Conservation (phyloP, 495 filamentous ascomycete species). For the Hyaloscypha variabilis region DNA sequence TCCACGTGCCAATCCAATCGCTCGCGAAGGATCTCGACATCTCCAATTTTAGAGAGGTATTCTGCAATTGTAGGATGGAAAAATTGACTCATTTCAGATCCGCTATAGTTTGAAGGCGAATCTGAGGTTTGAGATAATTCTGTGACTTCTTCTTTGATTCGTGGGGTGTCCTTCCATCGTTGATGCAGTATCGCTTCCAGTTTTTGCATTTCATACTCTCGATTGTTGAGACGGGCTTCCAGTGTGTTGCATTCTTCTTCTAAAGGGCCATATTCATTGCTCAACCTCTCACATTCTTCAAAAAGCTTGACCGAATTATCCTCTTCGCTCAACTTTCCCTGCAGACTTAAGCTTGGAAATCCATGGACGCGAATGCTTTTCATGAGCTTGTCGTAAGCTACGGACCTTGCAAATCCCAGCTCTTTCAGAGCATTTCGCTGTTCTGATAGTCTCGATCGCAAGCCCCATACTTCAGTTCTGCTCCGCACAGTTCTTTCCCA, state of each 20-base stretch:
- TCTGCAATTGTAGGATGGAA: conserved; percentile 6
- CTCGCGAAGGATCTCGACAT: conserved; percentile 16
- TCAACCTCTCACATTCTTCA: conserved; percentile 1
- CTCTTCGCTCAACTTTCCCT: not conserved
- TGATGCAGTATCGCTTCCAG: conserved; percentile 10
- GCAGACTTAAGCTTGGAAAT: not conserved
- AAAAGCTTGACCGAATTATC: not conserved
- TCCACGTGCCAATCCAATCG: conserved; percentile 5
- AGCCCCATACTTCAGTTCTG: conserved; percentile 7
- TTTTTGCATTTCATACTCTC: conserved; percentile 13
- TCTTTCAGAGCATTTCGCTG: conserved; percentile 8
- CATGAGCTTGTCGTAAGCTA: conserved; percentile 4
- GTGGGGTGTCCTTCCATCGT: not conserved
- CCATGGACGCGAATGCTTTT: not conserved
- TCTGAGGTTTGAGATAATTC: not conserved
- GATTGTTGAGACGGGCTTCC: conserved; percentile 6
- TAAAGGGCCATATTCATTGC: conserved; percentile 13
- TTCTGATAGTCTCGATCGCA: conserved; percentile 1
- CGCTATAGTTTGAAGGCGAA: not conserved
- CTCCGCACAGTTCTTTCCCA: not conserved
- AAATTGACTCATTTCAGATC: not conserved
- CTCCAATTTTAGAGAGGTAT: conserved; percentile 16
- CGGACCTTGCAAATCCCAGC: not conserved
- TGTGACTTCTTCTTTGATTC: not conserved
- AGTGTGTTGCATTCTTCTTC: conserved; percentile 16